Percentiles rank a stretch among this genome's conserved stretches.
phyloP scores from a whole-genome alignment of 306 rosid genomes.

The Ormosia semicastrata region DNA sequence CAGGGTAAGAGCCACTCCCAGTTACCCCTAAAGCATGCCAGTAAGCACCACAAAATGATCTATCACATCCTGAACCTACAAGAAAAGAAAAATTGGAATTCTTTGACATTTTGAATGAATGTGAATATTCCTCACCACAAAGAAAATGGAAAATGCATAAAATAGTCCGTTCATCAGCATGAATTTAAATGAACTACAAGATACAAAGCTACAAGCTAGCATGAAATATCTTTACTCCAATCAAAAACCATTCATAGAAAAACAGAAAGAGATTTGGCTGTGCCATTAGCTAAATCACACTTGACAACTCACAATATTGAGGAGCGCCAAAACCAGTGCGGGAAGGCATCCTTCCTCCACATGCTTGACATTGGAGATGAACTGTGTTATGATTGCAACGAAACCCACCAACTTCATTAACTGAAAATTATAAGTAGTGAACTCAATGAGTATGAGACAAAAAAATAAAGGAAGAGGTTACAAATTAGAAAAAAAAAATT shows the following conservation, averaged over 20 bases:
- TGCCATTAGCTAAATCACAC: conserved; percentile 21
- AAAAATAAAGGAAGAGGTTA: not conserved
- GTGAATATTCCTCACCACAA: not conserved
- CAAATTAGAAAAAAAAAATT: not conserved
- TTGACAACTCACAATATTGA: conserved; percentile 70
- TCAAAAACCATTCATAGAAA: not conserved
- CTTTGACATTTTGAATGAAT: not conserved
- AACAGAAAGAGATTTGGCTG: not conserved
- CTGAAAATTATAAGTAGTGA: conserved; percentile 38
- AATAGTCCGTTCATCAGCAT: not conserved
- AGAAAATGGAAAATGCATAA: conserved; percentile 20
- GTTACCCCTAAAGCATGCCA: conserved; percentile 63
- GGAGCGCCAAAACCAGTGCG: conserved; percentile 49
- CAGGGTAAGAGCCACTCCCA: conserved; percentile 44
- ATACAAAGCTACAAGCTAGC: conserved; percentile 3
- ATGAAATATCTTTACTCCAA: not conserved
- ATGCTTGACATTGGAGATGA: conserved; percentile 88
- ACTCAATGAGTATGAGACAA: conserved; percentile 7
- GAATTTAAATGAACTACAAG: not conserved
- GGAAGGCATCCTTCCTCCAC: conserved; percentile 98
- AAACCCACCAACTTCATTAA: conserved; percentile 60
- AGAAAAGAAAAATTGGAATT: conserved; percentile 11
- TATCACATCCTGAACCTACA: conserved; percentile 85
- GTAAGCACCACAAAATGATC: conserved; percentile 87
- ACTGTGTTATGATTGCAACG: conserved; percentile 56